These are phyloP conservation scores for Murraya koenigii DNA, from an alignment of 345 rosid species.

Conservation along the genomic window DNA sequence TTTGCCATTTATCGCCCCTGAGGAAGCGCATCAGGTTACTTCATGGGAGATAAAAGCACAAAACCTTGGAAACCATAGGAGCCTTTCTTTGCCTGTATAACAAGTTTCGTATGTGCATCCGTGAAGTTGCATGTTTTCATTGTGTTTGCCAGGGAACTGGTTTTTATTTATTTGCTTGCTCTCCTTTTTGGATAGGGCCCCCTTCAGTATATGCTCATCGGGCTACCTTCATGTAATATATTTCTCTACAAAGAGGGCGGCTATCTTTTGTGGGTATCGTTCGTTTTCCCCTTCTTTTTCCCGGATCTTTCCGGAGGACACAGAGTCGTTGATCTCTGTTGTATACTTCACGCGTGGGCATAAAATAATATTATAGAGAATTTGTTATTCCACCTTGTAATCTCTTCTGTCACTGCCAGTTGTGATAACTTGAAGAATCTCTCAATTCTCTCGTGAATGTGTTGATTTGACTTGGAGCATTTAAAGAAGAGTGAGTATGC, in stretches of 20 bases:
- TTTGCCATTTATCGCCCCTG: constrained; percentile 64
- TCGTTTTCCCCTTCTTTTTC: neutral
- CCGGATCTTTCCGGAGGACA: too few species aligned
- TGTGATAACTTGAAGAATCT: too few species aligned
- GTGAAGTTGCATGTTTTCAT: neutral
- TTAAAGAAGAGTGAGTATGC: too few species aligned
- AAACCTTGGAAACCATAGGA: constrained; percentile 56
- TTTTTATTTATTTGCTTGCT: neutral
- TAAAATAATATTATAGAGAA: too few species aligned
- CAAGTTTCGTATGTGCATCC: neutral
- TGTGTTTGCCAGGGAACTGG: neutral
- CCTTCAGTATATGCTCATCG: neutral
- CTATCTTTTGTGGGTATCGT: too few species aligned
- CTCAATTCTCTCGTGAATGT: too few species aligned
- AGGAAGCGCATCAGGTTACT: constrained; percentile 59
- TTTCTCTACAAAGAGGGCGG: neutral
- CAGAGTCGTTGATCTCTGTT: neutral
- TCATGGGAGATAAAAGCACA: constrained; percentile 88
- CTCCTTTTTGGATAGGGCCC: too few species aligned
- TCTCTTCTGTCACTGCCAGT: too few species aligned
- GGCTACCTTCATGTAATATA: neutral
- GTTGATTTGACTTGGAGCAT: too few species aligned
- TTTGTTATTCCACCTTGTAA: too few species aligned
- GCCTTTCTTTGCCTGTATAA: constrained; percentile 52
- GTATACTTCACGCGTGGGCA: too few species aligned